Base-by-base conservation (phyloP, 345 rosid genomes). In the Dipteronia dyeriana region DNA sequence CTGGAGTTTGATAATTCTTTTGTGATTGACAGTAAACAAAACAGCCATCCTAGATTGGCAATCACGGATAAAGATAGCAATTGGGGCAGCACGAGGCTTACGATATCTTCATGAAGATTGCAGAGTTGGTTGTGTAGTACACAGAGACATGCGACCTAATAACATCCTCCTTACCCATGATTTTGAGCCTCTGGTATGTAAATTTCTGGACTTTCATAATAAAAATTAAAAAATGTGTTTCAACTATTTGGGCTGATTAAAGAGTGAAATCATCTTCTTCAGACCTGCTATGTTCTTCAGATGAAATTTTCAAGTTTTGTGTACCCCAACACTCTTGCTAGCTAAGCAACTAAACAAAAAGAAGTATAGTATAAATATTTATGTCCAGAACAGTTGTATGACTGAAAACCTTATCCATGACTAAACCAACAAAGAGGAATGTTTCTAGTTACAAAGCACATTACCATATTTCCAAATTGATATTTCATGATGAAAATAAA, bases 21-120 rank as follows among this genome's bases (percentile, higher is more conserved):
- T 71, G 19, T 76, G 67, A 70, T 78, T 79, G 76, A 71, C 90
- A 91, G 96, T 85, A 79, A 66, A 78, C 68, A 66, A 83, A 54
- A 75, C 66, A n/a, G 4, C 62, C 22, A 63, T 86, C 53, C 67
- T 90, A 34, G 86, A 86, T 83, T 91, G 91, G 94, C 81, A 82
- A 41, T 87, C 88, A 34, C 80, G 93, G 72, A 71, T 88, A 74
- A 90, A 86, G 78, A 87, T 91, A 82, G 91, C 96, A 39, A 82
- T 85, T 73, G 96, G 96, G 60, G 77, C 90, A 66, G 96, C 96
- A 43, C 76, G 91, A 71, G 92, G 96, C 65, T 78, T 91, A 70
- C 77, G 96, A 41, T 90, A 91, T 79, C 94, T 91, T 78, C 96
- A 91, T 23, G 94, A 90, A 83, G 96, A 91, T 82, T 91, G 96